These are phyloP conservation scores for Cylindrotheca closterium DNA, from an alignment of 108 stramenopile genomes.

Conservation along the genomic window DNA sequence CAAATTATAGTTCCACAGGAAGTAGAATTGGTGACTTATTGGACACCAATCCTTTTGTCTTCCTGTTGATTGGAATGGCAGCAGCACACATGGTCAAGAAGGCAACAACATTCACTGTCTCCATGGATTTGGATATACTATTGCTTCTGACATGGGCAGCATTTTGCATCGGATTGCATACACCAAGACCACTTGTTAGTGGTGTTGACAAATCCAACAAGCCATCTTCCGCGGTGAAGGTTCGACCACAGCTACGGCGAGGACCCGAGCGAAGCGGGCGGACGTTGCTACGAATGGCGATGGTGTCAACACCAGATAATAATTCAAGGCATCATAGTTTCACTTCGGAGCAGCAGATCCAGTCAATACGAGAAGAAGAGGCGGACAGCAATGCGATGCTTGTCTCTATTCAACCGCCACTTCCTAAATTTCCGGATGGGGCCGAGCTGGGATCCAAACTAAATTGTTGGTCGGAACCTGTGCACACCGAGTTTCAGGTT, in stretches of 20 bases:
- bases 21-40: constrained; percentile 29
- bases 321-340: background rate
- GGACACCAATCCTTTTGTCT: constrained; percentile 43
- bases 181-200: constrained; percentile 41
- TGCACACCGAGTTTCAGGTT: constrained; percentile 56
- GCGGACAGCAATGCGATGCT: constrained; percentile 14
- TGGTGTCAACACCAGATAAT: constrained; percentile 22
- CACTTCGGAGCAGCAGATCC: background rate
- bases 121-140: constrained; percentile 48
- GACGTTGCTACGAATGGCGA: constrained; percentile 19
- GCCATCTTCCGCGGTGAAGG: constrained; percentile 1
- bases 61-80: constrained; percentile 17
- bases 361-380: constrained; percentile 10
- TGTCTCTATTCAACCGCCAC: constrained; percentile 28
- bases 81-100: constrained; percentile 11
- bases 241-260: background rate
- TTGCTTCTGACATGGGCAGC: constrained; percentile 46
- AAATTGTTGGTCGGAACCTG: constrained; percentile 79
- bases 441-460: constrained; percentile 61
- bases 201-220: constrained; percentile 33
- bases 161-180: constrained; percentile 54
- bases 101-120: constrained; percentile 20
- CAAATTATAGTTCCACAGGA: constrained; percentile 23
- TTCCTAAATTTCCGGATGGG: constrained; percentile 59
- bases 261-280: constrained; percentile 19